Evolutionary conservation across 2,329 filamentous ascomycete genomes (phyloP), one percentile per base, ranked within the genome.

Genomic region (Pleoardoris graminearum): DNA sequence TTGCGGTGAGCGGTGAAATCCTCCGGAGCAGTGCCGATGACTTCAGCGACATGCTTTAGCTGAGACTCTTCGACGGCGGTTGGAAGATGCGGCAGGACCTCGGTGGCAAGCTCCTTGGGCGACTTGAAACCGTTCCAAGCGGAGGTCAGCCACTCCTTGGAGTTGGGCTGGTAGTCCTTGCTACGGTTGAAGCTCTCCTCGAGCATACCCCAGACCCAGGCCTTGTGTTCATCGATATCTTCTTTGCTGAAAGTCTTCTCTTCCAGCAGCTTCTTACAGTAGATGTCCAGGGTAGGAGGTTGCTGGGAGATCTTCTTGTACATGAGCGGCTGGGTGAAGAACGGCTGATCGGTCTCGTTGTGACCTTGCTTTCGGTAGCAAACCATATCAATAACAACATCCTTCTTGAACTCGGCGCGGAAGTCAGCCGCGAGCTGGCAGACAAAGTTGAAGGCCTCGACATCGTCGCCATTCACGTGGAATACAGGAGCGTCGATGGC

Each of bases 111-210:
- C 77, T 99, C 94, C 82, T 97, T 97, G 68, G 94, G 94, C 27
- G 92, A 96, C 81, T 97, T 97, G 86, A 99, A 97, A 58, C 93
- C 93, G 79, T 99, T 96, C 94, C 94, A 99, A 51, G 94, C 93
- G 46, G 92, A 97, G 7, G 94, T 97, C 64, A 96, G 86, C 94
- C 94, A 99, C 78, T 99, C 94, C 79, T 96, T 96, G 61, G 92
- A 90, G 35, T 90, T 95, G 39, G 94, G 91, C 75, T 93, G 89
- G 78, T 99, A 99, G 69, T 99, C 93, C 78, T 95, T 97, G 77
- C 92, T 96, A 77, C 93, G 91, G 68, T 91, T 83, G 76, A 97
- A 99, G 79, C 91, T 97, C 76, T 97, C 93, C 71, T 96, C 93
- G 52, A 99, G 83, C 92, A 97, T 97, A 57, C 90, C 90, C 94